Conservation (phyloP, 192 early-diverging fungal species). For the Lunasporangiospora selenospora region DNA sequence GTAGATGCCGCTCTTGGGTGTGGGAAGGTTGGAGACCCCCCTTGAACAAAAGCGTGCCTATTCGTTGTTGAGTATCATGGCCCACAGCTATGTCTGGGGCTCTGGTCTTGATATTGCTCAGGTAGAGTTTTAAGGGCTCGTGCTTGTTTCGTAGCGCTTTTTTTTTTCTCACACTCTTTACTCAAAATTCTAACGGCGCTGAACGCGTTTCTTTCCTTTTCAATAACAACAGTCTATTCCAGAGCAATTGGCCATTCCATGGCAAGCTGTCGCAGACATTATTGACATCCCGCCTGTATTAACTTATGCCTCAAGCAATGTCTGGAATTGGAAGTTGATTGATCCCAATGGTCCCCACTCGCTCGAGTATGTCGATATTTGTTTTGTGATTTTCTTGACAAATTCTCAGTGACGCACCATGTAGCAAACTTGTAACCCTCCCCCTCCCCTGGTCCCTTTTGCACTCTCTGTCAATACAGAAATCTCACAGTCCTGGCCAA, state of each 20-base stretch:
- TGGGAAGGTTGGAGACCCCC: conserved; percentile 54
- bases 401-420: too few relatives aligned
- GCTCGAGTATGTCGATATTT: conserved; percentile 56
- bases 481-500: conserved; percentile 84
- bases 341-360: conserved; percentile 74
- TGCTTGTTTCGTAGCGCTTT: not conserved
- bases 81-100: conserved; percentile 94
- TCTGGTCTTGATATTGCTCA: conserved; percentile 72
- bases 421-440: too few relatives aligned
- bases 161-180: conserved; percentile 2
- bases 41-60: conserved; percentile 86
- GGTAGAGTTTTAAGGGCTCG: conserved; percentile 46
- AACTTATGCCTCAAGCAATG: conserved; percentile 81
- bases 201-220: not conserved
- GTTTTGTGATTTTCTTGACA: conserved; percentile 1
- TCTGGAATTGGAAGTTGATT: conserved; percentile 90
- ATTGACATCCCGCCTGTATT: conserved; percentile 86
- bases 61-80: conserved; percentile 79
- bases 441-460: too few relatives aligned
- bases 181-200: not conserved
- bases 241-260: conserved; percentile 81
- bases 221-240: conserved; percentile 76
- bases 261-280: conserved; percentile 70
- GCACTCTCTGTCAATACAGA: conserved; percentile 16
- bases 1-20: conserved; percentile 78